These are phyloP conservation scores for Agaricus sinodeliciosus DNA, from an alignment of 768 basidiomycete genomes.

Conservation along the genomic window DNA sequence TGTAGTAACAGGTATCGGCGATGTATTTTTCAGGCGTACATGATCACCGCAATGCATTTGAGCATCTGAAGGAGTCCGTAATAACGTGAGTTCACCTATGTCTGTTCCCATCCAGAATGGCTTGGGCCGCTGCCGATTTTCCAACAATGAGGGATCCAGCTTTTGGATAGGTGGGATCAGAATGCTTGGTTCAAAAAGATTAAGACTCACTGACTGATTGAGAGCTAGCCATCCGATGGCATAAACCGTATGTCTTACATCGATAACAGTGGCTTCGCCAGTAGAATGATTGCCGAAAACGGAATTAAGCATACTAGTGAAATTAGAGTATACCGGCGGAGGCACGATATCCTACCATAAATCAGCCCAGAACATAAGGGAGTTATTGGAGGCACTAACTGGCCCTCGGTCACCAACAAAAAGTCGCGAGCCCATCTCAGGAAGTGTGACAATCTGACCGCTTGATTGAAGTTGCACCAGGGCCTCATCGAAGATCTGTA, in stretches of 20 bases:
- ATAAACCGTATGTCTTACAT: slow-evolving; percentile 69
- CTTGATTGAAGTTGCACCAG: slow-evolving; percentile 56
- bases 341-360: slow-evolving; percentile 58
- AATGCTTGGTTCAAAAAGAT: neutral
- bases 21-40: slow-evolving; percentile 48
- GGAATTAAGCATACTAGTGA: slow-evolving; percentile 40
- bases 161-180: slow-evolving; percentile 20
- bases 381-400: slow-evolving; percentile 33
- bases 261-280: slow-evolving; percentile 56
- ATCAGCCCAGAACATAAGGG: neutral
- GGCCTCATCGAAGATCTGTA: slow-evolving; percentile 78
- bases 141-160: slow-evolving; percentile 55
- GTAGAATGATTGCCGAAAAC: slow-evolving; percentile 38
- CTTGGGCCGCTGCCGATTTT: slow-evolving; percentile 55
- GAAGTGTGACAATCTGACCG: slow-evolving; percentile 63
- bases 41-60: slow-evolving; percentile 73
- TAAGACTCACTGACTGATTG: slow-evolving; percentile 65
- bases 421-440: slow-evolving; percentile 72
- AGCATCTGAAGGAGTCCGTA: slow-evolving; percentile 52
- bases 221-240: slow-evolving; percentile 84
- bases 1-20: slow-evolving; percentile 45
- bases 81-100: slow-evolving; percentile 53
- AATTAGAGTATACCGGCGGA: slow-evolving; percentile 27
- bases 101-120: slow-evolving; percentile 71
- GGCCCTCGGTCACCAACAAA: slow-evolving; percentile 68